Conservation (phyloP, 176 grass and related monocot species). For the Carex kokanica region DNA sequence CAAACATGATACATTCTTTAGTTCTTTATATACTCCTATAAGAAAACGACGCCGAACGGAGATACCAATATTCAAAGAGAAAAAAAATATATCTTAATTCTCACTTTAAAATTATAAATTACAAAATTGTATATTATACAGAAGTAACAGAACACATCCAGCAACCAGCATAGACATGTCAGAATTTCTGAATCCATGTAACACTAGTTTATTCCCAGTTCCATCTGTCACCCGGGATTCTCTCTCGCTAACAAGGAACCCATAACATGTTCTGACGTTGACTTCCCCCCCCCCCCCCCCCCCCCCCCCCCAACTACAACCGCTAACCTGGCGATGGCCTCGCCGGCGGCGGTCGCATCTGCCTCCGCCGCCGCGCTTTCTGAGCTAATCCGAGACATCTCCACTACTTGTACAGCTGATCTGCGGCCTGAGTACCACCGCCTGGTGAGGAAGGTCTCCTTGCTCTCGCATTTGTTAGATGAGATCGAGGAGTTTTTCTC, state of each 20-base stretch:
- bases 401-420: conserved; percentile 24
- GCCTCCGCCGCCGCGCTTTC: conserved; percentile 53
- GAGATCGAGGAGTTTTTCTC: conserved; percentile 50
- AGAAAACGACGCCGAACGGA: too few relatives aligned
- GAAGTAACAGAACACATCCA: conserved; percentile 19
- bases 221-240: conserved; percentile 1
- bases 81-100: neutral
- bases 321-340: conserved; percentile 12
- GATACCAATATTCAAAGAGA: neutral
- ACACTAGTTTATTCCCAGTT: conserved; percentile 28
- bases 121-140: neutral
- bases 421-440: conserved; percentile 69
- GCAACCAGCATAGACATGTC: conserved; percentile 12
- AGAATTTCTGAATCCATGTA: conserved; percentile 32
- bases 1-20: too few relatives aligned
- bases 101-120: neutral
- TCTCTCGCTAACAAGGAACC: conserved; percentile 10
- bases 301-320: neutral
- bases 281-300: neutral
- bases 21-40: too few relatives aligned
- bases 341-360: conserved; percentile 33
- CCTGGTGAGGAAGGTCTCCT: conserved; percentile 71
- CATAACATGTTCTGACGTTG: conserved; percentile 34
- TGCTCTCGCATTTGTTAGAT: conserved; percentile 72
- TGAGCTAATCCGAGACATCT: conserved; percentile 18